Percentiles rank a stretch among this genome's conserved stretches.
Evolutionary conservation across 129 eudicot species (phyloP).

Genomic region (Daucus carota): DH1_v3.0 NC_030386.2:36154001-36154500

Average conservation of each 20-base stretch:
- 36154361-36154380: neutral
- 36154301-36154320: slow-evolving; percentile 96
- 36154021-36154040: neutral
- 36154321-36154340: slow-evolving; percentile 77
- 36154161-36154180: neutral
- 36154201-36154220: slow-evolving; percentile 9
- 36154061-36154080: slow-evolving; percentile 57
- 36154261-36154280: slow-evolving; percentile 92
- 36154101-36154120: slow-evolving; percentile 80
- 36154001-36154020: neutral
- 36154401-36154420: neutral
- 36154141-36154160: slow-evolving; percentile 51
- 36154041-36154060: neutral
- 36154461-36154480: slow-evolving; percentile 44
- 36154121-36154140: slow-evolving; percentile 90
- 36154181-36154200: slow-evolving; percentile 7
- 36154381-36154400: neutral
- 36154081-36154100: slow-evolving; percentile 96
- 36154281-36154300: slow-evolving; percentile 82
- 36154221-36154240: slow-evolving; percentile 73
- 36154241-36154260: slow-evolving; percentile 85
- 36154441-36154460: neutral
- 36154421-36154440: neutral
- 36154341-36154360: slow-evolving; percentile 13
- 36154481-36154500: slow-evolving; percentile 62